Evolutionary conservation across 2,329 filamentous ascomycete genomes (phyloP).

Genomic region (Scytalidium sp.): DNA sequence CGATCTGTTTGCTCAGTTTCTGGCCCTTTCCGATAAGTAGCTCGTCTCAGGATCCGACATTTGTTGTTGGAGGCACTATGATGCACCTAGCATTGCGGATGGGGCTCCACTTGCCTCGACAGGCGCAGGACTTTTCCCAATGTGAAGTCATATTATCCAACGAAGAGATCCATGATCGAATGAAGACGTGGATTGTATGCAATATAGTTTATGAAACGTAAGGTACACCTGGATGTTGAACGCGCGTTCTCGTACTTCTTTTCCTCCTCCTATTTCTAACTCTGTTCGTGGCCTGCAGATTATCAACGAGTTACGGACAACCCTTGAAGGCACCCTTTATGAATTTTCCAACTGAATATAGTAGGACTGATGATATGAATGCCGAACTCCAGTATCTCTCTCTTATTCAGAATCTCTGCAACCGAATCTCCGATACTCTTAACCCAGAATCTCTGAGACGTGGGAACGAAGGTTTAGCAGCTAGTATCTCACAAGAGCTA

Average conservation of each 20-base stretch:
- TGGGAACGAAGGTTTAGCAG: not conserved
- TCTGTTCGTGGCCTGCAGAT: constrained; percentile 29
- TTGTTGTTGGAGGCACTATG: constrained; percentile 57
- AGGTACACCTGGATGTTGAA: not conserved
- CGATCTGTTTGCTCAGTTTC: constrained; percentile 14
- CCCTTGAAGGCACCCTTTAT: constrained; percentile 64
- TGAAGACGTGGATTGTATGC: constrained; percentile 76
- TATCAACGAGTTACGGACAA: constrained; percentile 75
- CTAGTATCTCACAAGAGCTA: not conserved
- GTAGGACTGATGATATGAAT: not conserved
- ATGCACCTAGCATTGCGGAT: constrained; percentile 82
- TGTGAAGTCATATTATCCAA: constrained; percentile 68
- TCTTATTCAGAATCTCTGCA: not conserved
- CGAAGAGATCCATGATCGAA: constrained; percentile 71
- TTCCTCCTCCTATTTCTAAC: not conserved
- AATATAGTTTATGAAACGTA: constrained; percentile 71
- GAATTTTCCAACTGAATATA: not conserved
- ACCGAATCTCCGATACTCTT: not conserved
- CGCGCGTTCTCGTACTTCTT: not conserved
- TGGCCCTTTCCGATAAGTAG: constrained; percentile 24
- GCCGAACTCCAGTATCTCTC: not conserved
- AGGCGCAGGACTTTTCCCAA: constrained; percentile 75
- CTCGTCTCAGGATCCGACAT: constrained; percentile 16
- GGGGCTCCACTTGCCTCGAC: constrained; percentile 71
- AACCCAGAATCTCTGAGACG: not conserved